Evolutionary conservation across 371 early-diverging fungal genomes (phyloP).

Genomic region (Chytridium lagenaria): DNA sequence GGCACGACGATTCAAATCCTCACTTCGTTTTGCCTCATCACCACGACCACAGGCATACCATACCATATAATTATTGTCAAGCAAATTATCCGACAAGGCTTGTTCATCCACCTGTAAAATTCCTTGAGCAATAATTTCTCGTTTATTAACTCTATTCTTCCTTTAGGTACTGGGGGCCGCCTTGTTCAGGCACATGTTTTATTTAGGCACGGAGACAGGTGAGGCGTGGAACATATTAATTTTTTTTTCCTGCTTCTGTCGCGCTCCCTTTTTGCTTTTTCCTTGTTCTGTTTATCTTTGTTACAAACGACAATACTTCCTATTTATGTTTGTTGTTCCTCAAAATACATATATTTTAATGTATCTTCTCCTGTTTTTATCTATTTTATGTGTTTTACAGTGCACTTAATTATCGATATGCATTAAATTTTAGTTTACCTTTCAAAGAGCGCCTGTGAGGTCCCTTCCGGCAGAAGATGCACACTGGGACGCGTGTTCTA

Average conservation of each 20-base stretch:
- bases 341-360: too few relatives aligned
- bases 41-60: neutral
- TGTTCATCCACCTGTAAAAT: neutral
- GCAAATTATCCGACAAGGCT: neutral
- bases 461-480: too few relatives aligned
- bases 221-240: neutral
- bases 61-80: constrained; percentile 4
- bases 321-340: too few relatives aligned
- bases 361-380: too few relatives aligned
- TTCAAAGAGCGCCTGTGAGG: too few relatives aligned
- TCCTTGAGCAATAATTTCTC: neutral
- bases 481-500: too few relatives aligned
- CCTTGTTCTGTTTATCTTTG: neutral
- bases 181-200: constrained; percentile 10
- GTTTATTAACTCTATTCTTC: too few relatives aligned
- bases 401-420: too few relatives aligned
- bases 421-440: too few relatives aligned
- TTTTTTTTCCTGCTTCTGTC: neutral
- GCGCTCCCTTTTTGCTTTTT: too few relatives aligned
- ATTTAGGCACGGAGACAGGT: constrained; percentile 6
- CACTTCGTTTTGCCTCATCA: neutral
- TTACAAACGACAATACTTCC: neutral
- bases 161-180: neutral
- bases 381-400: too few relatives aligned
- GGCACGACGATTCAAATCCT: neutral